Evolutionary conservation across 2,329 filamentous ascomycete genomes (phyloP).

Genomic region (Tricladium varicosporioides): DNA sequence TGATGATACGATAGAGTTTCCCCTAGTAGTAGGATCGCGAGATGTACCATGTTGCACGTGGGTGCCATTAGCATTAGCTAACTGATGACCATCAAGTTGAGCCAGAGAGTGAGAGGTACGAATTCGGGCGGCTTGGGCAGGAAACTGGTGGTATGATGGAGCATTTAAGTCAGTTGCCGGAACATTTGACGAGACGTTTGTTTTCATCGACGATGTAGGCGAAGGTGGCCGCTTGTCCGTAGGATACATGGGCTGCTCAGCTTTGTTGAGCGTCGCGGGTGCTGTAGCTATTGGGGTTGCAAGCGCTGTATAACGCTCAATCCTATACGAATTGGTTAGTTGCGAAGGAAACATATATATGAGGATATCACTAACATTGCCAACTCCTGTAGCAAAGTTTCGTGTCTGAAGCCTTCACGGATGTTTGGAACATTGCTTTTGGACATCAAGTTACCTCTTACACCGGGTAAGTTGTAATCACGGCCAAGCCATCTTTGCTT

Average conservation of each 20-base stretch:
- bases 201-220: conserved; percentile 35
- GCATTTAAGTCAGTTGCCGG: conserved; percentile 16
- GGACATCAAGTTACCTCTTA: conserved; percentile 83
- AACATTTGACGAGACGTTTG: conserved; percentile 31
- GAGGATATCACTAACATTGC: conserved; percentile 62
- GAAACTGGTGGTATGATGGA: conserved; percentile 31
- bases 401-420: conserved; percentile 82
- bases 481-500: conserved; percentile 90
- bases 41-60: conserved; percentile 12
- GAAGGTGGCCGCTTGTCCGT: conserved; percentile 29
- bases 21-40: conserved; percentile 7
- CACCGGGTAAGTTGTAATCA: conserved; percentile 74
- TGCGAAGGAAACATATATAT: no score
- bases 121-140: conserved; percentile 33
- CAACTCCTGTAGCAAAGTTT: conserved; percentile 80
- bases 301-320: conserved; percentile 34
- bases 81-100: conserved; percentile 21
- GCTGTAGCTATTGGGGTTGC: conserved; percentile 15
- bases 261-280: conserved; percentile 27
- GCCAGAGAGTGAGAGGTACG: conserved; percentile 26
- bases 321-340: conserved; percentile 28
- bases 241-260: conserved; percentile 20
- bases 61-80: conserved; percentile 12
- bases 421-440: conserved; percentile 97
- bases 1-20: conserved; percentile 17